phyloP scores from a whole-genome alignment of 257 asterid genomes.

The Forsythia viridissima region DNA sequence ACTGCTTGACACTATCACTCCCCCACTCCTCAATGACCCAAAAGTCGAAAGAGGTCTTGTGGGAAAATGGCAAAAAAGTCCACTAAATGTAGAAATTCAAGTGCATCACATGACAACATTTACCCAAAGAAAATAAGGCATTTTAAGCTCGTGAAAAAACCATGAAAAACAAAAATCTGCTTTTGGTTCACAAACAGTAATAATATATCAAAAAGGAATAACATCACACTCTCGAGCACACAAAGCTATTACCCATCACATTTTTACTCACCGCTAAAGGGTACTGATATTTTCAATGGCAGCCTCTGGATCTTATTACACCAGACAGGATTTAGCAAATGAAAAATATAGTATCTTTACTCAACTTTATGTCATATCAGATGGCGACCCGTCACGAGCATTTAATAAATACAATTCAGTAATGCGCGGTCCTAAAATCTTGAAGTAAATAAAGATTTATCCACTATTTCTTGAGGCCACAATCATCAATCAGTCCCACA shows the following conservation, averaged over 20 bases:
- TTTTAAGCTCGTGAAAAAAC: background rate
- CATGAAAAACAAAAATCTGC: background rate
- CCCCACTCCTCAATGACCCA: background rate
- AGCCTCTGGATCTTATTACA: constrained; percentile 40
- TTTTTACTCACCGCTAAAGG: constrained; percentile 58
- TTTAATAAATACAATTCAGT: constrained; percentile 44
- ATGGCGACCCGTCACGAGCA: constrained; percentile 58
- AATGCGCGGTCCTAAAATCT: constrained; percentile 26
- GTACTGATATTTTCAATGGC: constrained; percentile 42
- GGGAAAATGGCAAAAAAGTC: background rate
- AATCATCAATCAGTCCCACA: constrained; percentile 58
- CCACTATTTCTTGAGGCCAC: constrained; percentile 53
- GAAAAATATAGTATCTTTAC: constrained; percentile 52
- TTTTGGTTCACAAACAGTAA: constrained; percentile 3
- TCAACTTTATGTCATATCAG: constrained; percentile 50
- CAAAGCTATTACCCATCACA: constrained; percentile 10
- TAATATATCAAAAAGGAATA: constrained; percentile 4
- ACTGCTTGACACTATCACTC: background rate
- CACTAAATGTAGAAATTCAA: background rate
- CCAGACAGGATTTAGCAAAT: constrained; percentile 45
- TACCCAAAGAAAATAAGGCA: background rate
- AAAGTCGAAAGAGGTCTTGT: background rate
- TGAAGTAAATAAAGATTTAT: constrained; percentile 41
- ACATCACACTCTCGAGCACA: background rate
- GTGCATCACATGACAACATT: background rate